Evolutionary conservation across 2,329 filamentous ascomycete genomes (phyloP).

Genomic region (Blastomyces gilchristii): DNA sequence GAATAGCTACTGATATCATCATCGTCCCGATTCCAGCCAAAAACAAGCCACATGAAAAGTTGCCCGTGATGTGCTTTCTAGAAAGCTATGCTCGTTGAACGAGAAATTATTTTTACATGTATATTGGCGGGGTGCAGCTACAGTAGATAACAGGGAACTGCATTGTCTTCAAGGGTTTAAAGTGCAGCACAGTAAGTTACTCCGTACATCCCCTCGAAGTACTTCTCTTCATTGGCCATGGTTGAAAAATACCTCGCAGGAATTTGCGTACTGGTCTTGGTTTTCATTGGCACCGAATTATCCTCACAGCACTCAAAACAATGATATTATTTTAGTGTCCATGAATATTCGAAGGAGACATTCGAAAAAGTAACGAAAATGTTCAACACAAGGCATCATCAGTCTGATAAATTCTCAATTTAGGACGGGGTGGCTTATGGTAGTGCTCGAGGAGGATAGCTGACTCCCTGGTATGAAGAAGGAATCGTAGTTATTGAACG

Average conservation of each 20-base stretch:
- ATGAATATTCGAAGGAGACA: too few relatives aligned
- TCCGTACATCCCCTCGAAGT: background rate
- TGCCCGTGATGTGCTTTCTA: background rate
- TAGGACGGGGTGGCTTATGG: background rate
- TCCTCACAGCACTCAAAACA: background rate
- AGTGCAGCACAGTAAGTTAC: too few relatives aligned
- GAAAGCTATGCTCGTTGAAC: background rate
- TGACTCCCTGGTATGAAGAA: background rate
- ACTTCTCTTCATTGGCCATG: background rate
- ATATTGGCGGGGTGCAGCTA: background rate
- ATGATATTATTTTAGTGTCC: background rate
- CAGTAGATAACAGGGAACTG: background rate
- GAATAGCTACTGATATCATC: background rate
- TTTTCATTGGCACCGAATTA: background rate
- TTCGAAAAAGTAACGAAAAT: background rate
- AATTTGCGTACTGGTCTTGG: background rate
- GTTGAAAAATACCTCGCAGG: background rate
- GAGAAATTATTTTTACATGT: background rate
- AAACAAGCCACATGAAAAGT: background rate
- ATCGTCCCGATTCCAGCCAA: background rate
- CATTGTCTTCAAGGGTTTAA: background rate
- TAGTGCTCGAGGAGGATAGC: background rate
- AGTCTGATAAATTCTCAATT: background rate
- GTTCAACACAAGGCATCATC: background rate
- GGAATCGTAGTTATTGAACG: background rate